Conservation (phyloP, 2,329 filamentous ascomycete species). For the Exophiala aquamarina region DNA sequence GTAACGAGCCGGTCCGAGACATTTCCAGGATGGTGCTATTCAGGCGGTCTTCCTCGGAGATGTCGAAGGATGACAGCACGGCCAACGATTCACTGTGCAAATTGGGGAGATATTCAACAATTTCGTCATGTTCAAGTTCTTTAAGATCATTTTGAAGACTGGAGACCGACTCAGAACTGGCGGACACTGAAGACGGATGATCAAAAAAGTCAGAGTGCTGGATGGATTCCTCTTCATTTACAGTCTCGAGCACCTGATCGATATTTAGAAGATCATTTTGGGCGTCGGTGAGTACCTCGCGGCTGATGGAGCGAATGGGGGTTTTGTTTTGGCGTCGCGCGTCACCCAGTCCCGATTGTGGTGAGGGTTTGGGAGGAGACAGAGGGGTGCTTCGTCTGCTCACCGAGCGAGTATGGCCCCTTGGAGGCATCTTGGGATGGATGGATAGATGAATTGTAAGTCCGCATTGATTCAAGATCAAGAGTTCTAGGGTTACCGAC, state of each 20-base stretch:
- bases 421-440: conserved; percentile 14
- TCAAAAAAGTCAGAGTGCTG: conserved; percentile 1
- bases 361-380: conserved; percentile 14
- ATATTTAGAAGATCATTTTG: conserved; percentile 15
- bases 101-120: conserved; percentile 19
- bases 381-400: conserved; percentile 18
- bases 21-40: conserved; percentile 1
- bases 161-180: conserved; percentile 1
- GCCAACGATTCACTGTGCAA: conserved; percentile 17
- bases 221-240: conserved; percentile 9
- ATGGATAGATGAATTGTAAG: background rate
- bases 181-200: background rate
- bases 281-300: conserved; percentile 6
- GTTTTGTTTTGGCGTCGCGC: conserved; percentile 8
- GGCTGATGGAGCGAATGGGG: conserved; percentile 6
- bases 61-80: conserved; percentile 13
- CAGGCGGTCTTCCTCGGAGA: conserved; percentile 2
- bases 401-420: conserved; percentile 12
- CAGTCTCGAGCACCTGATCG: conserved; percentile 3
- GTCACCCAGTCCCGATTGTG: conserved; percentile 7
- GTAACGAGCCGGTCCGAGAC: background rate
- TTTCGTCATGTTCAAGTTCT: conserved; percentile 15
- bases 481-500: conserved; percentile 19
- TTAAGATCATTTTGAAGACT: conserved; percentile 10
- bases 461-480: background rate